Evolutionary conservation across 179 eudicot genomes (phyloP), one percentile per base, ranked within the genome.

Genomic region (Actinidia arguta): DNA sequence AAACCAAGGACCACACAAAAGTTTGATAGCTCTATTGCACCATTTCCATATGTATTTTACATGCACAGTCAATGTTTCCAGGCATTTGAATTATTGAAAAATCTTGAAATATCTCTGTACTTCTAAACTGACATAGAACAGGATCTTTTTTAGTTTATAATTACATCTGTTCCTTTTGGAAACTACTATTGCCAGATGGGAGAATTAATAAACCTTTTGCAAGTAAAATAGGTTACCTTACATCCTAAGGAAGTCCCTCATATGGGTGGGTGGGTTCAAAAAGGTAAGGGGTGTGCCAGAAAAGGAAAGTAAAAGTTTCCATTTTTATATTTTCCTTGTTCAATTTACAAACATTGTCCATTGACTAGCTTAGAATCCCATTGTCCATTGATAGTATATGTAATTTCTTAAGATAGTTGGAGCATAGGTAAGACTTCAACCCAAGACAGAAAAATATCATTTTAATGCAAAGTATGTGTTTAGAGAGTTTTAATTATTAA

Each of bases 41-140:
- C 56, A 47, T 18, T 47, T 71, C 10, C 39, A 63, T 47, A 47
- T 71, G 14, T 6, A 25, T 47, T 51, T 11, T 47, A 71, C 31
- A 70, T n/a, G 46, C 75, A 71, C 46, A 71, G 75, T 71, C 75
- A 71, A 71, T 47, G 48, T 46, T 71, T 71, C 31, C 56, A 47
- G 46, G 2, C 75, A 71, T n/a, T 71, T 46, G 9, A 66, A 39
- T 36, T 25, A 25, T 58, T 58, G 0, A 0, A 36, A 31, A 67
- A 7, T 14, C 27, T 16, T 67, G 39, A 4, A 0, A 31, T 39
- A 1, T 39, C 31, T 67, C 46, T 31, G 31, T 36, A 67, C 72
- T 67, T 67, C 31, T 7, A 67, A n/a, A 67, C 72, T 67, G n/a
- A 67, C 31, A 47, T 67, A 67, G 39, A 67, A 67, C 14, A 39